A percentile compares a stretch with the other conserved stretches of the same genome.
Evolutionary conservation across 139 green algal genomes (phyloP).

Genomic region (Deuterostichococcus epilithicus): DNA sequence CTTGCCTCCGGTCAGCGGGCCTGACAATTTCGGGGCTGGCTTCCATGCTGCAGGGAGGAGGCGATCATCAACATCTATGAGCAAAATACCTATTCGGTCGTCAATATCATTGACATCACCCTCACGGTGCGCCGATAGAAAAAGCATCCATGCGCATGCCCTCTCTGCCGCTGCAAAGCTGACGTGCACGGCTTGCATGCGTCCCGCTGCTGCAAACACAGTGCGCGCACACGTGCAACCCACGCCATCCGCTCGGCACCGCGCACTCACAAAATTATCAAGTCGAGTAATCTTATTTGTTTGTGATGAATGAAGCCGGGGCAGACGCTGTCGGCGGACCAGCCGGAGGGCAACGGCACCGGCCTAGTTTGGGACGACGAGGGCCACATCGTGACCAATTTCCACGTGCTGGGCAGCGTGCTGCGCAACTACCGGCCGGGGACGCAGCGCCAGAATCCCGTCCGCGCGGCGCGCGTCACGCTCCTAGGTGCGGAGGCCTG

Average conservation of each 20-base stretch:
- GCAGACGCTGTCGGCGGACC: conserved; percentile 24
- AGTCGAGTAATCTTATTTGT: no score
- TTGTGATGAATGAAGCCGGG: not conserved
- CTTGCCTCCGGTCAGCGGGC: not conserved
- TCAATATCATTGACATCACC: conserved; percentile 70
- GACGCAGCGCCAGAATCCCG: not conserved
- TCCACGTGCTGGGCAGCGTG: conserved; percentile 46
- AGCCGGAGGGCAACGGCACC: conserved; percentile 74
- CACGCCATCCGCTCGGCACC: no score
- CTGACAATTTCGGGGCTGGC: not conserved
- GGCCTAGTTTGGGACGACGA: conserved; percentile 73
- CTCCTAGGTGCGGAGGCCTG: conserved; percentile 52
- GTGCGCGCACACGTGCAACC: no score
- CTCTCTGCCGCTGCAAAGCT: no score
- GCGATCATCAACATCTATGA: conserved; percentile 60
- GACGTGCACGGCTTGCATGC: no score
- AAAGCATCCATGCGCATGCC: no score
- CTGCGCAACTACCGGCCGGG: conserved; percentile 22
- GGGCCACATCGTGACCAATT: conserved; percentile 75
- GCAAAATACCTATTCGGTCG: conserved; percentile 42
- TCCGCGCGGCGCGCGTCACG: conserved; percentile 50
- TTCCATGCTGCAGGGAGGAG: conserved; percentile 44
- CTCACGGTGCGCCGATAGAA: conserved; percentile 29
- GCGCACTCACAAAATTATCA: no score
- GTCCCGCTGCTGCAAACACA: no score